Evolutionary conservation across 2,329 filamentous ascomycete species (phyloP), one percentile per base, ranked within the genome.

Genomic region (Neonectria punicea): DNA sequence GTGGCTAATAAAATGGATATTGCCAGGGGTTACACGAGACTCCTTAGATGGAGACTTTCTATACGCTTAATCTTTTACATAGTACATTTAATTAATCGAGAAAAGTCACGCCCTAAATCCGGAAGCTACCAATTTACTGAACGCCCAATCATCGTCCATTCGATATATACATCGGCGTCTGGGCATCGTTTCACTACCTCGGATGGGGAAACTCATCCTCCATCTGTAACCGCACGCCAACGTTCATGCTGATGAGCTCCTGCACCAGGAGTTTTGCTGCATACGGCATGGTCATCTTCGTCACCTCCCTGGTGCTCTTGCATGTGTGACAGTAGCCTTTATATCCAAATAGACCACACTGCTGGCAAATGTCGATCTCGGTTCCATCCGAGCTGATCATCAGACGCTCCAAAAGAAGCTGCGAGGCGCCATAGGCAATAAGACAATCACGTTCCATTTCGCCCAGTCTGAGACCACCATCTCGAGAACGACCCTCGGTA

Each of bases 381-480:
- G 96, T 93, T 11, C 91, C 93, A 81, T 99, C 96, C 1, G 93
- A 97, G 68, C 91, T 94, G 67, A 97, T 87, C 97, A 99, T 99
- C 65, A 99, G 84, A 41, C 96, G 89, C 81, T 99, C 96, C 3
- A 98, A 85, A 34, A 99, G 85, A 39, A 99, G 85, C 80, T 99
- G 96, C 58, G 90, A 94, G 9, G 96, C 96, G 62, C 96, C 96
- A 78, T 99, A 99, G 10, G 96, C 96, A 73, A 99, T 98, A 67
- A 99, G 80, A 81, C 96, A 99, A 83, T 99, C 96, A 73, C 96
- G 93, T 79, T 99, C 96, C 97, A 99, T 99, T 82, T 99, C 96
- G 77, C 97, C 96, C 50, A 99, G 84, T 78, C 96, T 91, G 47
- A 99, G 85, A 79, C 96, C 96, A 80, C 96, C 96, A 70, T 97